Percentiles rank a stretch among this genome's conserved stretches.
Evolutionary conservation across 176 grass and related monocot species (phyloP).

Genomic region (Areca catechu): DNA sequence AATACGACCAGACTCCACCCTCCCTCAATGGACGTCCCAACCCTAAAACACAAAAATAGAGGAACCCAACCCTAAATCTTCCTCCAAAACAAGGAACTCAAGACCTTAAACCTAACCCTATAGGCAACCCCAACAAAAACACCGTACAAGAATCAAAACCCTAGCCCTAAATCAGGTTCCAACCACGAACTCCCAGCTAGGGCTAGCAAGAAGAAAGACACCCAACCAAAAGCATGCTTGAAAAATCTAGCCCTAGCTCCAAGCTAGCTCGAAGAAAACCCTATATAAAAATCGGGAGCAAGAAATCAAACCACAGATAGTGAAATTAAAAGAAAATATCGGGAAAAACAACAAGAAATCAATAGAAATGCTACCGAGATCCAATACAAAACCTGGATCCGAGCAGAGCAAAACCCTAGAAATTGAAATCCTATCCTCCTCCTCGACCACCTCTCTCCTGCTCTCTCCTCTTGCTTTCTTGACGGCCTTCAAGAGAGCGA

Average conservation of each 20-base stretch:
- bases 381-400: not conserved
- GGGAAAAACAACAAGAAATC: too few relatives aligned
- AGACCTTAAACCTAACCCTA: not conserved
- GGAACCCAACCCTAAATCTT: not conserved
- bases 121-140: slow-evolving; percentile 17
- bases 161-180: not conserved
- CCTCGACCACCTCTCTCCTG: slow-evolving; percentile 14
- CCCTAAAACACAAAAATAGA: too few relatives aligned
- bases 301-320: too few relatives aligned
- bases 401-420: slow-evolving; percentile 2
- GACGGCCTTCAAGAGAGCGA: not conserved
- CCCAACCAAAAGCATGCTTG: not conserved
- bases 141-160: slow-evolving; percentile 4
- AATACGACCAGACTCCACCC: too few relatives aligned
- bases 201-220: slow-evolving; percentile 6
- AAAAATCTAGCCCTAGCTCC: too few relatives aligned
- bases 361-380: too few relatives aligned
- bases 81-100: not conserved
- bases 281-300: too few relatives aligned
- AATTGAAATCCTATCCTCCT: not conserved
- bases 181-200: not conserved
- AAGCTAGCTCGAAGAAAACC: too few relatives aligned
- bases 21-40: too few relatives aligned
- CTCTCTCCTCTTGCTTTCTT: slow-evolving; percentile 1
- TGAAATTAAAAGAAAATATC: too few relatives aligned